phyloP scores from a whole-genome alignment of 2,329 filamentous ascomycete genomes.

The Claviceps sp. region DNA sequence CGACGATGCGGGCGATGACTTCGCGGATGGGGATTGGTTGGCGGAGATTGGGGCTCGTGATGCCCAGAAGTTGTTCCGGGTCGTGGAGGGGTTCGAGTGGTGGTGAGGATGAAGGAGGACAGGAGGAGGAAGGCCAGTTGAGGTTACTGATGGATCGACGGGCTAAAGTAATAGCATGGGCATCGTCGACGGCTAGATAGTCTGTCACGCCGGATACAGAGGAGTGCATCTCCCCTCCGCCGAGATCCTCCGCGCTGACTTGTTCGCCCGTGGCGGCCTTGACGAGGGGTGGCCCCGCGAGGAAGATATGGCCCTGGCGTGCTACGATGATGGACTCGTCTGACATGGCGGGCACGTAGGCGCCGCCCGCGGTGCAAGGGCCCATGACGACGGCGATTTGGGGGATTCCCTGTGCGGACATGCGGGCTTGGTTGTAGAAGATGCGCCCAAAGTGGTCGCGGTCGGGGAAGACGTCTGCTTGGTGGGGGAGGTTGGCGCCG shows the following conservation, averaged over 20 bases:
- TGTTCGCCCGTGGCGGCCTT: conserved; percentile 93
- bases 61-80: conserved; percentile 67
- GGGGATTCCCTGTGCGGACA: conserved; percentile 79
- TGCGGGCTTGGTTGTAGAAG: conserved; percentile 94
- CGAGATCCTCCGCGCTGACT: conserved; percentile 80
- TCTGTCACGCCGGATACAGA: conserved; percentile 88
- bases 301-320: conserved; percentile 93
- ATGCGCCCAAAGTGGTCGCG: conserved; percentile 91
- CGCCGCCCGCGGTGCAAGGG: conserved; percentile 87
- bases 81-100: conserved; percentile 71
- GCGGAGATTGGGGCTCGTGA: conserved; percentile 81
- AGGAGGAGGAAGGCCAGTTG: conserved; percentile 57
- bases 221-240: conserved; percentile 79
- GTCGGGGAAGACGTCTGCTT: conserved; percentile 92
- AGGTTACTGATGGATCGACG: conserved; percentile 75
- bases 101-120: conserved; percentile 20
- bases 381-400: conserved; percentile 96
- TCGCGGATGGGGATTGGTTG: conserved; percentile 77
- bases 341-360: conserved; percentile 94
- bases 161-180: conserved; percentile 77
- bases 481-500: conserved; percentile 86
- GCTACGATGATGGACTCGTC: conserved; percentile 96
- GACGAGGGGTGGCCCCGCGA: conserved; percentile 85
- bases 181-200: conserved; percentile 88
- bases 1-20: conserved; percentile 84